Percentiles rank a stretch among this genome's conserved stretches.
phyloP scores from a whole-genome alignment of 371 early-diverging fungal species.

The Zychaea mexicana region DNA sequence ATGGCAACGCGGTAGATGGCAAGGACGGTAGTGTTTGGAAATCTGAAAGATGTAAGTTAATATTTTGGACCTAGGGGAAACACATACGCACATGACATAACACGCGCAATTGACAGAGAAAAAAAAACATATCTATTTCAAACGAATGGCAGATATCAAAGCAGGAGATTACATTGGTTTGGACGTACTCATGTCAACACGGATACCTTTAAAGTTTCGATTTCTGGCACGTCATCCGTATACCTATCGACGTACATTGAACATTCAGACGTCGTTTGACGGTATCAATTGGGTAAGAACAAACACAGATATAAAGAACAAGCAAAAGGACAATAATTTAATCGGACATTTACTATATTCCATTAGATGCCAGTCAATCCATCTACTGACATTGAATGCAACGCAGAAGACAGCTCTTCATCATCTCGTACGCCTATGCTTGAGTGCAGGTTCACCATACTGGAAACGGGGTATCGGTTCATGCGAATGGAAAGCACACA shows the following conservation, averaged over 20 bases:
- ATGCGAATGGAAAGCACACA: conserved; percentile 43
- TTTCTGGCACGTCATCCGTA: conserved; percentile 43
- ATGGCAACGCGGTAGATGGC: conserved; percentile 58
- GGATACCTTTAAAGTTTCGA: conserved; percentile 45
- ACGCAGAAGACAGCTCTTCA: background rate
- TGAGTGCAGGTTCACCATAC: conserved; percentile 41
- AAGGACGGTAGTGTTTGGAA: conserved; percentile 47
- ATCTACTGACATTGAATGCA: conserved; percentile 12
- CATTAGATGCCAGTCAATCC: conserved; percentile 29
- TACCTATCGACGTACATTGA: conserved; percentile 27
- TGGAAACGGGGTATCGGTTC: conserved; percentile 50
- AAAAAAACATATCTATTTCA: too few species aligned
- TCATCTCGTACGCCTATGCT: conserved; percentile 12
- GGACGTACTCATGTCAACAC: conserved; percentile 60
- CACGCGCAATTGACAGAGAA: too few species aligned
- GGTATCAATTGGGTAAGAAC: conserved; percentile 47
- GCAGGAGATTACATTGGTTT: conserved; percentile 66
- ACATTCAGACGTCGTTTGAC: conserved; percentile 47
- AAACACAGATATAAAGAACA: background rate
- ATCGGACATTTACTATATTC: background rate
- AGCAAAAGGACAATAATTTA: background rate
- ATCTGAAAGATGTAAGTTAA: conserved; percentile 33
- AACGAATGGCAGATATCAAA: conserved; percentile 47
- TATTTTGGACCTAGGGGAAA: too few species aligned
- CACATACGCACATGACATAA: too few species aligned